Evolutionary conservation across 257 asterid species (phyloP).

Genomic region (Przewalskia tangutica): DNA sequence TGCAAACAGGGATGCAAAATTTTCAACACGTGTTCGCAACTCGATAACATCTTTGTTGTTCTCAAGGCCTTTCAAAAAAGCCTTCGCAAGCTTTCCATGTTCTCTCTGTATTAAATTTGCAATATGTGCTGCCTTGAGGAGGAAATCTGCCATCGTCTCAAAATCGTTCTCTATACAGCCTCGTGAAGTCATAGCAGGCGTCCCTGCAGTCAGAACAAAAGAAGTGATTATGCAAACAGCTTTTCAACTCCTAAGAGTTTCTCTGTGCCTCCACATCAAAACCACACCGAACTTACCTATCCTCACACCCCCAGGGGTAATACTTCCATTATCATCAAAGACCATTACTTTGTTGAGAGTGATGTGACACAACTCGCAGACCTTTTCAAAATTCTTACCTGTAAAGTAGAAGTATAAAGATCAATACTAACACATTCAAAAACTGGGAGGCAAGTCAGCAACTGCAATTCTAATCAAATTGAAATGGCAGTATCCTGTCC

Average conservation of each 20-base stretch:
- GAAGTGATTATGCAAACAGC: not conserved
- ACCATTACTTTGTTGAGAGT: constrained; percentile 67
- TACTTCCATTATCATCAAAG: constrained; percentile 66
- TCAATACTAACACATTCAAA: not conserved
- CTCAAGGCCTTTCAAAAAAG: constrained; percentile 62
- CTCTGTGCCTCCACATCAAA: not conserved
- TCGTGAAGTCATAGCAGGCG: constrained; percentile 90
- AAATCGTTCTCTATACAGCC: constrained; percentile 81
- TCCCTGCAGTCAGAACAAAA: constrained; percentile 31
- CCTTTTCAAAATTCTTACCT: constrained; percentile 59
- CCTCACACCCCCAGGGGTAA: constrained; percentile 78
- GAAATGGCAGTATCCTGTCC: not conserved
- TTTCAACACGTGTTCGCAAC: constrained; percentile 66
- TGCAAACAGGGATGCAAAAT: constrained; percentile 73
- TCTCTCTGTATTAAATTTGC: constrained; percentile 57
- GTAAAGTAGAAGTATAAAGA: constrained; percentile 5
- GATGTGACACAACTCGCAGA: constrained; percentile 26
- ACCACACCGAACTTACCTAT: constrained; percentile 42
- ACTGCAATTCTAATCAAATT: not conserved
- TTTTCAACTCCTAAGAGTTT: not conserved
- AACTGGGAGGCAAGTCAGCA: not conserved
- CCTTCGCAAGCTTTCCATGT: constrained; percentile 55
- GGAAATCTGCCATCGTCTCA: constrained; percentile 65
- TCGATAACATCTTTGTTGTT: constrained; percentile 67
- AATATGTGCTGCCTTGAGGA: constrained; percentile 57